Evolutionary conservation across 2,329 filamentous ascomycete genomes (phyloP), one percentile per base, ranked within the genome.

Genomic region (Dothideomycetidae sp.): DNA sequence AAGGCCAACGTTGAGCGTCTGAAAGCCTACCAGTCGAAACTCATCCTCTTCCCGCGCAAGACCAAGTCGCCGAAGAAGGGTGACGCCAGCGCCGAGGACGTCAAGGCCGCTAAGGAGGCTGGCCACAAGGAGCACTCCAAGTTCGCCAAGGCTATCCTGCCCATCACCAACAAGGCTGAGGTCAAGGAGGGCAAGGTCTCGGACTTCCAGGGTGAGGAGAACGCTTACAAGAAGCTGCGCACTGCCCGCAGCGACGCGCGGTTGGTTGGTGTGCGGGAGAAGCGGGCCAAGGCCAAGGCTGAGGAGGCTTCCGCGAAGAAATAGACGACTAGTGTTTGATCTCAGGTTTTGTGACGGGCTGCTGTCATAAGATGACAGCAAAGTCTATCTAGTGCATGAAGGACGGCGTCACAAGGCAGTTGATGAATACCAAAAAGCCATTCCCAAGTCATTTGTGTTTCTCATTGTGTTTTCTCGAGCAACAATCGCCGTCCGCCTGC

Each of bases 1-100:
- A 74, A 83, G 64, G 73, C 74, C 73, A 98, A 98, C 70, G 88
- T 98, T 56, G 81, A 81, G 66, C 90, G 90, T 61, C 84, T 98
- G 62, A 86, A 94, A 77, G 84, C 84, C 63, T 98, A 93, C 85
- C 82, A 81, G 72, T 76, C 80, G 61, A 84, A 85, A 61, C 72
- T 98, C 60, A 93, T 98, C 64, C 76, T 98, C 63, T 94, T 98
- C 75, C 90, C 90, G 62, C 84, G 85, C 74, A 85, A 83, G 69
- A 76, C 76, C 63, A 86, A 86, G 69, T 78, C 90, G 70, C 75
- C 79, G 70, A 94, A 93, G 83, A 80, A 81, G 63, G 82, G 82
- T 64, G 84, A 93, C 68, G 79, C 78, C 49, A 71, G 79, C 64
- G 82, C 82, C 62, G 81, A 88, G 58, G 78, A 81, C 46, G 77